Evolutionary conservation across 352 stramenopile genomes (phyloP), one percentile per base, ranked within the genome.

Genomic region (Globisporangium paddicum): DNA sequence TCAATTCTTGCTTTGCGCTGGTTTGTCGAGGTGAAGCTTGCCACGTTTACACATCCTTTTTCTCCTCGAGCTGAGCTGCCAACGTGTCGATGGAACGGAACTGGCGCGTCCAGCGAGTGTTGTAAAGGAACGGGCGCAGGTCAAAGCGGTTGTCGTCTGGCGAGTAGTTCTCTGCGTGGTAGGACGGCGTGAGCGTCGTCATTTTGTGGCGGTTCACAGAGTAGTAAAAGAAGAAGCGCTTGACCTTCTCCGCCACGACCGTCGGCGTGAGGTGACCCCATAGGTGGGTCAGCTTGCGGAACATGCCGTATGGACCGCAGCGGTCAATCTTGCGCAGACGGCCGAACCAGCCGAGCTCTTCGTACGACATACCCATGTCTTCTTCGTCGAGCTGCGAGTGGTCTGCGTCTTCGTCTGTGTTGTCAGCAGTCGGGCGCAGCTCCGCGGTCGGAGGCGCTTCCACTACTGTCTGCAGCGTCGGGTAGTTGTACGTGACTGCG

Each of bases 321-420:
- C 94, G 79, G 18, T 93, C 82, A 48, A 99, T 95, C 76, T 99
- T 99, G 54, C 97, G 86, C 34, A 99, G 75, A 32, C 87, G 84
- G 38, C 96, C 96, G 75, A 98, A 99, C 68, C 86, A 91, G 14
- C 96, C 91, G 34, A 99, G 86, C 69, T 99, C 97, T 58, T 97
- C 93, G 71, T 99, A 99, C 14, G 89, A 97, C 97, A 99, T 99
- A 8, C 97, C 97, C 97, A 99, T 99, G 73, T 99, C 97, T 50
- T 98, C 96, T 81, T 99, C 97, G 70, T 99, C 97, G 11, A 96
- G 78, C 71, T 99, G 96, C 26, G 89, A 97, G 73, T 98, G 89
- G 51, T 96, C 74, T 23, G 67, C 75, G 10, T 83, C 71, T 60
- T 89, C 78, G 23, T 66, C 76, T 35, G 68, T 69, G 49, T 70